phyloP scores from a whole-genome alignment of 1,284 basidiomycete genomes.

The Vanrija sp. region DNA sequence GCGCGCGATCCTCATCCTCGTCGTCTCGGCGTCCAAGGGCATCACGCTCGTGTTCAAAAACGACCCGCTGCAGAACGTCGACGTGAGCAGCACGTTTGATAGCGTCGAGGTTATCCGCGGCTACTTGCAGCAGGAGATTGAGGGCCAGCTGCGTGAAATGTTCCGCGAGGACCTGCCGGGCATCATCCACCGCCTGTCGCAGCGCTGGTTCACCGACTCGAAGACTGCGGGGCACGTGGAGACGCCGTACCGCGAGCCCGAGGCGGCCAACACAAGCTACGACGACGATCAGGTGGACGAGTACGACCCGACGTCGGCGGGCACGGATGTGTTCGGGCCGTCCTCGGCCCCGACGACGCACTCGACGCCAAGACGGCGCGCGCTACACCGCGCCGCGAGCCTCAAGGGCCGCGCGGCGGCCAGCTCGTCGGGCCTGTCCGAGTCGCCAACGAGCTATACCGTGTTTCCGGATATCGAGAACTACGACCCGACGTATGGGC shows the following conservation, averaged over 20 bases:
- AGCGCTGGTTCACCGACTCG: conserved; percentile 67
- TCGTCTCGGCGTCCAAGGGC: conserved; percentile 93
- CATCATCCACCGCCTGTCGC: conserved; percentile 93
- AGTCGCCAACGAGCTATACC: conserved; percentile 49
- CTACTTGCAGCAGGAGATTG: conserved; percentile 94
- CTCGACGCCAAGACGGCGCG: background rate
- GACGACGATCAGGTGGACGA: conserved; percentile 56
- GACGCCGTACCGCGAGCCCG: conserved; percentile 40
- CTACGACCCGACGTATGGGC: conserved; percentile 94
- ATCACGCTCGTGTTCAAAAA: conserved; percentile 99
- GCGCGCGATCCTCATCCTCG: conserved; percentile 93
- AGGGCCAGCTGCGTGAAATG: conserved; percentile 94
- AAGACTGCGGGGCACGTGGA: conserved; percentile 46
- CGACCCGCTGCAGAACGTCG: conserved; percentile 94
- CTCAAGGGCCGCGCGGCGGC: conserved; percentile 11
- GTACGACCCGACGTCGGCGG: conserved; percentile 19
- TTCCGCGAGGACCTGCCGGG: conserved; percentile 95
- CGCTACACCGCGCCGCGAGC: background rate
- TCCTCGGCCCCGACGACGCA: background rate
- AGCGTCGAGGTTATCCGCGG: conserved; percentile 96
- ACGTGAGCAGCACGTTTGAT: conserved; percentile 97
- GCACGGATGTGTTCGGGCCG: conserved; percentile 41
- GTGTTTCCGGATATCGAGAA: conserved; percentile 79
- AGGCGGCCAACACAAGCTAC: conserved; percentile 48
- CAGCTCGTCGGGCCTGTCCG: conserved; percentile 28